Conservation (phyloP, 2,329 filamentous ascomycete species). For the Fusarium subtropicale region DNA sequence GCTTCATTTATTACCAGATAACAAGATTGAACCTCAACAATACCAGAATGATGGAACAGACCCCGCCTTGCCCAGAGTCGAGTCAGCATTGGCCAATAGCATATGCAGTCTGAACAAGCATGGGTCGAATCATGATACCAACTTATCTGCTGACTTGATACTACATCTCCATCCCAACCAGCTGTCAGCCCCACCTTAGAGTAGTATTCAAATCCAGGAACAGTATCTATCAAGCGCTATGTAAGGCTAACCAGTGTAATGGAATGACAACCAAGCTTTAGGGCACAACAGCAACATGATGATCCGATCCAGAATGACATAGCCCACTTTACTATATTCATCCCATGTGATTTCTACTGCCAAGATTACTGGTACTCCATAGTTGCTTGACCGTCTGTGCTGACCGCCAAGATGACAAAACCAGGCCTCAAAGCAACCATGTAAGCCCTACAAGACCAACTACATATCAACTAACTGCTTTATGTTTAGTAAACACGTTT, state of each 20-base stretch:
- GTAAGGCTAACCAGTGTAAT: neutral
- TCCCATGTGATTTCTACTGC: neutral
- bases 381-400: neutral
- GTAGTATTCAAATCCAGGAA: neutral
- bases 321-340: neutral
- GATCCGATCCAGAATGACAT: neutral
- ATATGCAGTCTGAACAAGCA: neutral
- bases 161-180: too few species aligned
- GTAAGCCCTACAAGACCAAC: slow-evolving; percentile 10
- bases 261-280: neutral
- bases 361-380: neutral
- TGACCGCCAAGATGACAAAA: slow-evolving; percentile 15
- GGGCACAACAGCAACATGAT: neutral
- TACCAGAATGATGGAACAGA: neutral
- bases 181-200: neutral
- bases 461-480: neutral
- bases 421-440: neutral
- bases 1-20: neutral
- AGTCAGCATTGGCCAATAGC: neutral
- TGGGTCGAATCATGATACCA: neutral
- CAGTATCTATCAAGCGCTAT: neutral
- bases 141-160: neutral
- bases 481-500: neutral
- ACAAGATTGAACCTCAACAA: neutral
- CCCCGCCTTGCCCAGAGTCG: neutral